Conservation (phyloP, 2,329 filamentous ascomycete genomes). For the Clarireedia sp. region DNA sequence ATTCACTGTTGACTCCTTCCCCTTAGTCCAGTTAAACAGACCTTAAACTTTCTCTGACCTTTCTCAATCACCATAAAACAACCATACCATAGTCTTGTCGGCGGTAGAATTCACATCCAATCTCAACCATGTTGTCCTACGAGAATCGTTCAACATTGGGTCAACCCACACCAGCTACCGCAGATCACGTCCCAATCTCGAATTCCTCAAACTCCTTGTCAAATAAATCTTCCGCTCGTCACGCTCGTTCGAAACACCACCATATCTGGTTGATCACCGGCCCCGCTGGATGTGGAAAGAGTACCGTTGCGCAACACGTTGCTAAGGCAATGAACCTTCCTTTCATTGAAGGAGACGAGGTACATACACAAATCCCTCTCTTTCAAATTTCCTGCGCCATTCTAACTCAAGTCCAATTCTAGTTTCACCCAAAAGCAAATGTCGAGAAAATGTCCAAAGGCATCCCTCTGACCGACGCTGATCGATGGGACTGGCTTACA, state of each 20-base stretch:
- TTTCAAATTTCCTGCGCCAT: background rate
- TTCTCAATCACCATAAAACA: background rate
- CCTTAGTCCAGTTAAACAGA: background rate
- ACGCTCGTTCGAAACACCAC: slow-evolving; percentile 33
- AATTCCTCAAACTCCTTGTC: slow-evolving; percentile 12
- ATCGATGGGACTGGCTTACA: slow-evolving; percentile 97
- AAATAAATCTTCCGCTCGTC: slow-evolving; percentile 13
- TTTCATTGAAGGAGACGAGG: slow-evolving; percentile 72
- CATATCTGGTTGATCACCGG: slow-evolving; percentile 79
- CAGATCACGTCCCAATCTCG: slow-evolving; percentile 21
- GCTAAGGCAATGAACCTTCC: slow-evolving; percentile 55
- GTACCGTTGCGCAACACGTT: slow-evolving; percentile 61
- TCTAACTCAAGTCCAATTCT: slow-evolving; percentile 10
- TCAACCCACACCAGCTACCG: slow-evolving; percentile 18
- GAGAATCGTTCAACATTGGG: slow-evolving; percentile 24
- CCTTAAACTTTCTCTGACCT: background rate
- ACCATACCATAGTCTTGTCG: background rate
- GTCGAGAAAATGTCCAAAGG: slow-evolving; percentile 86
- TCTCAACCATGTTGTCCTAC: slow-evolving; percentile 25
- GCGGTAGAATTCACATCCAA: background rate
- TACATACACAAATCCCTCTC: slow-evolving; percentile 36
- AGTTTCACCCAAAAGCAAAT: slow-evolving; percentile 72
- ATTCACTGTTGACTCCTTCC: background rate
- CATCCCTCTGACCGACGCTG: slow-evolving; percentile 78
- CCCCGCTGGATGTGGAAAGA: slow-evolving; percentile 73